These are phyloP conservation scores for Mortierella sp. DNA, from an alignment of 371 early-diverging fungal genomes.

Conservation along the genomic window DNA sequence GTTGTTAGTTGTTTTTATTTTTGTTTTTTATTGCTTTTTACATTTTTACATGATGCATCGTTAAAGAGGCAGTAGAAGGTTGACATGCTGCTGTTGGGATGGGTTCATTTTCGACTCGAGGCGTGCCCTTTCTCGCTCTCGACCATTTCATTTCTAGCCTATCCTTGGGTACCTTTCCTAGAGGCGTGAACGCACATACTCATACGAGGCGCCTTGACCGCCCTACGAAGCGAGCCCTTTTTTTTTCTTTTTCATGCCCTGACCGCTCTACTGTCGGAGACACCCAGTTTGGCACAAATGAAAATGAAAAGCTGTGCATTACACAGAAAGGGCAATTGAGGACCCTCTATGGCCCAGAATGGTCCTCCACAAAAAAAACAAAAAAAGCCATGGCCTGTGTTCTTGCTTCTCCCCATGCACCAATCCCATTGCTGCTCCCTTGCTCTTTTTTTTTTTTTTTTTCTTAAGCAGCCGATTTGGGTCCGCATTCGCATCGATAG, in stretches of 20 bases:
- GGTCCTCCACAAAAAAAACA: neutral
- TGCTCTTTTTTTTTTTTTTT: neutral
- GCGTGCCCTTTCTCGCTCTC: neutral
- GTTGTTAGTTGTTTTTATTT: neutral
- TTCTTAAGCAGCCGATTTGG: neutral
- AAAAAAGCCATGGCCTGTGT: neutral
- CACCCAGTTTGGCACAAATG: neutral
- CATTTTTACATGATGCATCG: neutral
- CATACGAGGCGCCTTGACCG: slow-evolving; percentile 14
- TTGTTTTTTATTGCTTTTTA: neutral
- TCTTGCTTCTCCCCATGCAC: neutral
- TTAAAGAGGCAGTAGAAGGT: neutral
- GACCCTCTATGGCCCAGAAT: neutral
- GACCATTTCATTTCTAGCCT: neutral
- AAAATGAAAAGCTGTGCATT: slow-evolving; percentile 6
- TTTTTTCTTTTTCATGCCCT: neutral
- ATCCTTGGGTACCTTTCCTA: neutral
- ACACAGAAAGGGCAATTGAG: neutral
- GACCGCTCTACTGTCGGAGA: neutral
- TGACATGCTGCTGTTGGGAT: neutral
- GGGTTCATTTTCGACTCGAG: neutral
- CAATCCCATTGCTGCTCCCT: neutral
- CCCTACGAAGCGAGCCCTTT: neutral
- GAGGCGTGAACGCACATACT: neutral
- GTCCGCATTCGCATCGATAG: neutral